Evolutionary conservation across 495 filamentous ascomycete genomes (phyloP), one percentile per base, ranked within the genome.

Genomic region (Astrothelium subdiscretum): DNA sequence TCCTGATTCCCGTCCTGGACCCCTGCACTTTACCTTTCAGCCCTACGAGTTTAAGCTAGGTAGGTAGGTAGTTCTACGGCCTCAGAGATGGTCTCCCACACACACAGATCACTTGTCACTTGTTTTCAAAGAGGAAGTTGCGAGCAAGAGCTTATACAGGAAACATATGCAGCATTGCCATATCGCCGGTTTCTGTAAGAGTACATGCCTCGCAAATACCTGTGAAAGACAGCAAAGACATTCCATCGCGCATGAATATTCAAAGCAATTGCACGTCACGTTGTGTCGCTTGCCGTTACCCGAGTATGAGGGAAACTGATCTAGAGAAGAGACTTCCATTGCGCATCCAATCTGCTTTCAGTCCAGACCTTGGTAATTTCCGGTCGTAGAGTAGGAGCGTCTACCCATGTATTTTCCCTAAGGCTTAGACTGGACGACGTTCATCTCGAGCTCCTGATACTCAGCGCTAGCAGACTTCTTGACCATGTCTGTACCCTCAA

Each of bases 401-500:
- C n/a, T n/a, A n/a, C n/a, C n/a, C n/a, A n/a, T n/a, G 31, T 29
- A 31, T 20, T 29, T 27, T 43, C 57, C 59, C 60, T 69, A 74
- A 40, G 72, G 67, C 68, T 75, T 75, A 22, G 59, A 32, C 32
- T 68, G 51, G 15, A 51, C 27, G 15, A 74, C 69, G 31, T 66
- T 59, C 68, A 68, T 70, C 59, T 74, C 73, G 29, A 63, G 61
- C 65, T 70, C 65, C 22, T 64, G 59, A 5, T 40, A 26, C 42
- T 62, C 64, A 57, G 61, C 64, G 40, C 72, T 59, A 3, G 57
- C 61, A 32, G 61, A 62, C 43, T 66, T 69, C 67, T 65, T 65
- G 62, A 58, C 62, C 44, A 77, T 65, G 51, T 77, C 68, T 38
- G 66, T 64, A 59, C 75, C 75, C 61, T 77, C 73, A 40, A 72